Conservation (phyloP, 2,329 filamentous ascomycete genomes). For the Arthrinium phaeospermum region DNA sequence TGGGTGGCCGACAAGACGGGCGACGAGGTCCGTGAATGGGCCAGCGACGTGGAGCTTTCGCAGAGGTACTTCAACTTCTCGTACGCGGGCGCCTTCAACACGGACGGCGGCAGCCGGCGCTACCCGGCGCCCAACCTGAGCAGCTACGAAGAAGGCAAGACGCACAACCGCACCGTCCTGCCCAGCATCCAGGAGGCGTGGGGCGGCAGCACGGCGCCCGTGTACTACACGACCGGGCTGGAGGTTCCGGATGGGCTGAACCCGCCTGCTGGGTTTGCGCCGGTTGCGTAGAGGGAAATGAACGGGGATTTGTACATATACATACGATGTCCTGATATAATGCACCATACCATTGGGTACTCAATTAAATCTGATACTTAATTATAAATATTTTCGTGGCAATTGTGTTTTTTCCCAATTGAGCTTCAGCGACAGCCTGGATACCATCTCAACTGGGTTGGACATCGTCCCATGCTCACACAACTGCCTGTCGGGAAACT, state of each 20-base stretch:
- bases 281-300: neutral
- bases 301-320: neutral
- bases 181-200: slow-evolving; percentile 45
- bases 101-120: slow-evolving; percentile 39
- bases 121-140: slow-evolving; percentile 49
- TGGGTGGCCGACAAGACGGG: slow-evolving; percentile 66
- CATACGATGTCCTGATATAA: neutral
- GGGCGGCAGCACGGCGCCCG: slow-evolving; percentile 43
- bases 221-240: slow-evolving; percentile 49
- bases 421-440: no score
- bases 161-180: slow-evolving; percentile 42
- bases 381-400: neutral
- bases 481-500: no score
- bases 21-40: slow-evolving; percentile 53
- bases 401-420: no score
- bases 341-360: neutral
- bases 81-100: slow-evolving; percentile 57
- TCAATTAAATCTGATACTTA: no score
- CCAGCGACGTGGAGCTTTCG: slow-evolving; percentile 31
- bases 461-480: no score
- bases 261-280: slow-evolving; percentile 46
- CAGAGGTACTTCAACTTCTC: slow-evolving; percentile 56
- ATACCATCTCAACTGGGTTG: no score
- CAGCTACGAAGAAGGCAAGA: slow-evolving; percentile 28
- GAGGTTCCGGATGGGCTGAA: slow-evolving; percentile 49